phyloP scores from a whole-genome alignment of 768 basidiomycete genomes.

The Sporobolomyces pararoseus region DNA sequence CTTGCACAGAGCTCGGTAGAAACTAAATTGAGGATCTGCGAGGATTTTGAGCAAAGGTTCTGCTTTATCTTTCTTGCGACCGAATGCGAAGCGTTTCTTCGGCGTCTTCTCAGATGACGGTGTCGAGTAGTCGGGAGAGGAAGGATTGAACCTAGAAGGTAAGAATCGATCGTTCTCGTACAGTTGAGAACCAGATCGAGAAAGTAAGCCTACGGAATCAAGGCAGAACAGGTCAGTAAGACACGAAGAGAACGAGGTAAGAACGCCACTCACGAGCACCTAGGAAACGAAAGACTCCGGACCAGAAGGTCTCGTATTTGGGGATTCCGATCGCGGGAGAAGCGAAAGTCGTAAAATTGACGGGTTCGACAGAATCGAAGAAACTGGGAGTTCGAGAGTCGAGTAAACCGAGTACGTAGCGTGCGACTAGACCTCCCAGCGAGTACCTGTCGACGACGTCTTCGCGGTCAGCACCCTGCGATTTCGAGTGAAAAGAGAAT shows the following conservation, averaged over 20 bases:
- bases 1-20: slow-evolving; percentile 65
- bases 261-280: slow-evolving; percentile 59
- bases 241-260: too few species aligned
- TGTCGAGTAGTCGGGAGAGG: neutral
- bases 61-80: slow-evolving; percentile 58
- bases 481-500: neutral
- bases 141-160: slow-evolving; percentile 21
- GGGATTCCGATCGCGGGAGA: slow-evolving; percentile 73
- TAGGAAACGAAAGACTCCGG: slow-evolving; percentile 56
- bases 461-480: slow-evolving; percentile 23
- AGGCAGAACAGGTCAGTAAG: too few species aligned
- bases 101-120: neutral
- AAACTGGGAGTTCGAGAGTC: slow-evolving; percentile 52
- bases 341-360: slow-evolving; percentile 78
- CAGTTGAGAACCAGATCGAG: slow-evolving; percentile 75
- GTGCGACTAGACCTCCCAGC: slow-evolving; percentile 74
- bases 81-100: neutral
- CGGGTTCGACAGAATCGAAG: slow-evolving; percentile 65
- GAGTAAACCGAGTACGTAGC: slow-evolving; percentile 67
- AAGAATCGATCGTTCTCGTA: slow-evolving; percentile 64
- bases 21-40: slow-evolving; percentile 71
- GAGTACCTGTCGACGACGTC: slow-evolving; percentile 63
- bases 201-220: slow-evolving; percentile 53
- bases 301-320: slow-evolving; percentile 61
- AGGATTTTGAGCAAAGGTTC: slow-evolving; percentile 68